Evolutionary conservation across 2,329 filamentous ascomycete species (phyloP).

Genomic region (Rutstroemia sp.): DNA sequence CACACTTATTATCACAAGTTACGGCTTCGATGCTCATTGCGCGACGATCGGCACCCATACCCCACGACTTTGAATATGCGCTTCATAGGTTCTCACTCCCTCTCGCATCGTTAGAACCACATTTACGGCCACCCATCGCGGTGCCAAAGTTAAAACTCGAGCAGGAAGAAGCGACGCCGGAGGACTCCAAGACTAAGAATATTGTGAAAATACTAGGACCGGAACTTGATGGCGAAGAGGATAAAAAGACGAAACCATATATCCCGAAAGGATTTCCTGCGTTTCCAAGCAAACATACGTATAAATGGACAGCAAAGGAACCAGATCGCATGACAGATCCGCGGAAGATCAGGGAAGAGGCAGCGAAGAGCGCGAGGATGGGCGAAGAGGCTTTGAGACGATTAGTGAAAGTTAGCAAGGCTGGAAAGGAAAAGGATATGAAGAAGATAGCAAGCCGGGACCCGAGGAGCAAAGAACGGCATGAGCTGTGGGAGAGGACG

Average conservation of each 20-base stretch:
- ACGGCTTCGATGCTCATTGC: conserved; percentile 28
- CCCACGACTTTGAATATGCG: conserved; percentile 49
- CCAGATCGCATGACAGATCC: conserved; percentile 41
- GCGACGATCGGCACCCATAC: conserved; percentile 43
- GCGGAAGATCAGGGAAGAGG: conserved; percentile 52
- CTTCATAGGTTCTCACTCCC: conserved; percentile 46
- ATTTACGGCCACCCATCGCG: conserved; percentile 47
- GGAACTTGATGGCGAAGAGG: conserved; percentile 50
- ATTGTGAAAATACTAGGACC: conserved; percentile 32
- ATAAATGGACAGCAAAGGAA: conserved; percentile 48
- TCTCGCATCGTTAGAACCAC: conserved; percentile 45
- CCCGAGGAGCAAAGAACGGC: conserved; percentile 44
- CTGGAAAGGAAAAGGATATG: conserved; percentile 57
- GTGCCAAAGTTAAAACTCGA: conserved; percentile 28
- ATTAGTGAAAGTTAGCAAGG: conserved; percentile 54
- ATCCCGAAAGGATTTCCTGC: conserved; percentile 53
- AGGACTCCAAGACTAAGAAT: conserved; percentile 37
- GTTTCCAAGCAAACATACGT: conserved; percentile 59
- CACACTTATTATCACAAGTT: conserved; percentile 26
- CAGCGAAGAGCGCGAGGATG: conserved; percentile 51
- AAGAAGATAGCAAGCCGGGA: conserved; percentile 45
- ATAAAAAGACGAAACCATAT: conserved; percentile 48
- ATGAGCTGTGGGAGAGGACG: conserved; percentile 52
- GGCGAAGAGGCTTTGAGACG: conserved; percentile 54
- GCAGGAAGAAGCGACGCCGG: conserved; percentile 31